A percentile compares a stretch with the other conserved stretches of the same genome.
Conservation (phyloP, 768 basidiomycete genomes). For the Lentinus tigrinus region DNA sequence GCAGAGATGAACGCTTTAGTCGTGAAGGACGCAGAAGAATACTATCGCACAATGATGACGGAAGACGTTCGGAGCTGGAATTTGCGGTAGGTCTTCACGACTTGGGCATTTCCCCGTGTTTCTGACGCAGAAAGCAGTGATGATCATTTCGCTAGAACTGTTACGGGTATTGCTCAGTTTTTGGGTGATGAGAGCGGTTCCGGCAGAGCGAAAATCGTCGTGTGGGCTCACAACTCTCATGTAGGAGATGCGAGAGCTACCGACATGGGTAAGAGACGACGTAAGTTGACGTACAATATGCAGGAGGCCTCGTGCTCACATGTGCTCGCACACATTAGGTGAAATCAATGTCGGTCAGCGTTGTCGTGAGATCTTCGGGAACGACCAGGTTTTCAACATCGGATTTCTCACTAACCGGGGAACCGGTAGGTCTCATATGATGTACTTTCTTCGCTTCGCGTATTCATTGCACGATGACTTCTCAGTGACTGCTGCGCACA, state of each 20-base stretch:
- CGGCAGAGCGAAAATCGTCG: conserved; percentile 23
- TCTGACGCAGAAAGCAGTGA: conserved; percentile 13
- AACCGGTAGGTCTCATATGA: conserved; percentile 14
- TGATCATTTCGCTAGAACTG: conserved; percentile 23
- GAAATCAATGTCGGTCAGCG: conserved; percentile 31
- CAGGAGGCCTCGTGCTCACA: background rate
- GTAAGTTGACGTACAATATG: background rate
- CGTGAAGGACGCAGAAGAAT: conserved; percentile 30
- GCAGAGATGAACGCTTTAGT: conserved; percentile 32
- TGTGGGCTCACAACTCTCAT: conserved; percentile 35
- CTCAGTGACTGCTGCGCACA: conserved; percentile 26
- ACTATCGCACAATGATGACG: conserved; percentile 30
- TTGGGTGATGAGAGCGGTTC: conserved; percentile 10
- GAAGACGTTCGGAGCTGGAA: conserved; percentile 30
- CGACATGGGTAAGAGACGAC: conserved; percentile 27
- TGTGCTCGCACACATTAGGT: conserved; percentile 7
- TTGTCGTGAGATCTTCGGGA: conserved; percentile 28
- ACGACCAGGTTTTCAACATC: conserved; percentile 27
- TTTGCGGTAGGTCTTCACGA: conserved; percentile 15
- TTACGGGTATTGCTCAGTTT: conserved; percentile 17
- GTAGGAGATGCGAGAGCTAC: conserved; percentile 30
- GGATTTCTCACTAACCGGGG: conserved; percentile 28
- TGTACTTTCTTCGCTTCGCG: background rate
- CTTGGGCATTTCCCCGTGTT: background rate
- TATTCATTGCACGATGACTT: background rate